A percentile compares a stretch with the other conserved stretches of the same genome.
phyloP scores from a whole-genome alignment of 192 early-diverging fungal species.

The Coemansia guatemalensis region DNA sequence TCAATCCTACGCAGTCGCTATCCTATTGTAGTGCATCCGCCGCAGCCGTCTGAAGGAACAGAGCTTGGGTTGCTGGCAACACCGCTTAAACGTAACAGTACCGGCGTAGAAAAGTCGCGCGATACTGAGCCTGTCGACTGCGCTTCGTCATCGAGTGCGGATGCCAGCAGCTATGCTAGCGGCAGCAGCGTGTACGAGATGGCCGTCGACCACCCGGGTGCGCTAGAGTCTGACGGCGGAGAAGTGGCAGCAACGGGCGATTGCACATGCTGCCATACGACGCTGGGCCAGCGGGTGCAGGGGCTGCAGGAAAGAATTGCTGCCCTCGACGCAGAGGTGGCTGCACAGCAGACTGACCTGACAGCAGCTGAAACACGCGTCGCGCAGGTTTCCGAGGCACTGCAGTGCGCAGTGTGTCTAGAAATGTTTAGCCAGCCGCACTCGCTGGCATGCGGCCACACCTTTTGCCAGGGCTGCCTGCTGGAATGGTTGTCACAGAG shows the following conservation, averaged over 20 bases:
- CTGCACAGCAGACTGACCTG: slow-evolving; percentile 23
- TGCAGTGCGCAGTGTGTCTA: slow-evolving; percentile 49
- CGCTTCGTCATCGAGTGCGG: background rate
- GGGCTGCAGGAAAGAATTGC: slow-evolving; percentile 14
- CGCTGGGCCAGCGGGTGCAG: slow-evolving; percentile 2
- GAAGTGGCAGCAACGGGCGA: background rate
- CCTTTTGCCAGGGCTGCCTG: slow-evolving; percentile 45
- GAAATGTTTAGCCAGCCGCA: slow-evolving; percentile 39
- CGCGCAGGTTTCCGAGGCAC: slow-evolving; percentile 16
- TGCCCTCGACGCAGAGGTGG: slow-evolving; percentile 30
- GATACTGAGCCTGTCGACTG: background rate
- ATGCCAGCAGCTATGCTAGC: slow-evolving; percentile 4
- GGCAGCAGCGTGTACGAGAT: slow-evolving; percentile 15
- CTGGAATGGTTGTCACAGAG: slow-evolving; percentile 36
- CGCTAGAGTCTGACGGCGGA: background rate
- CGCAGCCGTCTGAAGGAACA: background rate
- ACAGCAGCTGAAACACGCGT: slow-evolving; percentile 3
- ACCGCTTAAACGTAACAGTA: background rate
- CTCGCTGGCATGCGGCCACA: slow-evolving; percentile 49
- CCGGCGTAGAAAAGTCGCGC: background rate
- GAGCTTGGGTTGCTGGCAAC: background rate
- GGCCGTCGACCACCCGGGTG: background rate
- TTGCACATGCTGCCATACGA: background rate
- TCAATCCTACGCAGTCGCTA: background rate
- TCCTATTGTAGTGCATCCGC: background rate